Conservation (phyloP, 306 rosid genomes). For the Vigna trinervia region DNA sequence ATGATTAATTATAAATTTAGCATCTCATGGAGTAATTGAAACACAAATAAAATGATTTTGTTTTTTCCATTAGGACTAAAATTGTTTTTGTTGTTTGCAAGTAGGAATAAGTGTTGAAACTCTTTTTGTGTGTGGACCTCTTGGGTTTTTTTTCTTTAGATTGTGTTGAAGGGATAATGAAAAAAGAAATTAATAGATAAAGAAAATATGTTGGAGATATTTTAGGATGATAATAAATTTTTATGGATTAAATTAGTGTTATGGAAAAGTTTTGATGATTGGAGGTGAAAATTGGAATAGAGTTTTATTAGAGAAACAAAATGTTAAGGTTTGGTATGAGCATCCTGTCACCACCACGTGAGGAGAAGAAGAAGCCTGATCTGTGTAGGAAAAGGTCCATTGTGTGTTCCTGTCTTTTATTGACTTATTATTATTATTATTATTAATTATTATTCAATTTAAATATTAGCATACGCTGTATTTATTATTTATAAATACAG, state of each 20-base stretch:
- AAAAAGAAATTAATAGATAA: background rate
- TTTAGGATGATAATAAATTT: background rate
- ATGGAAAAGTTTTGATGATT: no score
- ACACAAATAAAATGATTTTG: conserved; percentile 13
- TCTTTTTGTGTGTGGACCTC: conserved; percentile 17
- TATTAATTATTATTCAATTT: no score
- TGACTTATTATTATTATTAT: no score
- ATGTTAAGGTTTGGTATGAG: no score
- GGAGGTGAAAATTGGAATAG: no score
- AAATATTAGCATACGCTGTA: no score
- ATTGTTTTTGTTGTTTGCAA: conserved; percentile 11
- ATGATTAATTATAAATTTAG: conserved; percentile 31
- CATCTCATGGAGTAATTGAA: background rate
- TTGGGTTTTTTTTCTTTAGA: background rate
- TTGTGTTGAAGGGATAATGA: background rate
- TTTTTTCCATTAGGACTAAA: conserved; percentile 1
- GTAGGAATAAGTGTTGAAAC: background rate
- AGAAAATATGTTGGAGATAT: background rate
- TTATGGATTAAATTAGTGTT: background rate
- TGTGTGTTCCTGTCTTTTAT: no score
- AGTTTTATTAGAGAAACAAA: no score
- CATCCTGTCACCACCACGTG: no score
- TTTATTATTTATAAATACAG: no score
- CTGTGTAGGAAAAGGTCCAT: no score
- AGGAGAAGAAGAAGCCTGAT: no score